Conservation (phyloP, 108 stramenopile species). For the Cyclotella cryptica region DNA sequence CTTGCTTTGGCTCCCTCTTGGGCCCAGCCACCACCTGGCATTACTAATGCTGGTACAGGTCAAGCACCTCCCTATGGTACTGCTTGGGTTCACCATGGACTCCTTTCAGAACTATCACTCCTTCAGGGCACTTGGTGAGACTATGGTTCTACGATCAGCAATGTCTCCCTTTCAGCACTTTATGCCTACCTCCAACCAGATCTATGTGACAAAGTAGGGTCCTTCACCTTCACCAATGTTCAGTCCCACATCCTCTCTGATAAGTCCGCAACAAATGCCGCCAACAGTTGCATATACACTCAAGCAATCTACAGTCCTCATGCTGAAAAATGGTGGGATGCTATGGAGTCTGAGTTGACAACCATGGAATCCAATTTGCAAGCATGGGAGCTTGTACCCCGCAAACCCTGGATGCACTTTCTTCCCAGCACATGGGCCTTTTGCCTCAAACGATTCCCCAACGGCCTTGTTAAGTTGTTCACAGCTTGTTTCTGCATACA, state of each 20-base stretch:
- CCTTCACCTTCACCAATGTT: neutral
- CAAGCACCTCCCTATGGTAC: neutral
- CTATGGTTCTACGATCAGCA: neutral
- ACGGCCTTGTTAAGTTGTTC: no score
- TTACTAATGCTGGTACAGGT: neutral
- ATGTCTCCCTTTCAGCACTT: neutral
- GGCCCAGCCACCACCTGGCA: neutral
- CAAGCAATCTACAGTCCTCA: no score
- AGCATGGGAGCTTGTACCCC: no score
- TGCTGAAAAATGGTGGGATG: no score
- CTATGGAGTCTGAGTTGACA: no score
- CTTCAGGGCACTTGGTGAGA: neutral
- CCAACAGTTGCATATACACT: neutral
- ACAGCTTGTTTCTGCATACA: no score
- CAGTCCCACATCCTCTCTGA: neutral
- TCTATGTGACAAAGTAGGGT: neutral
- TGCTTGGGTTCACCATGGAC: neutral
- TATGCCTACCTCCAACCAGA: slow-evolving; percentile 11
- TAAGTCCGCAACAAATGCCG: neutral
- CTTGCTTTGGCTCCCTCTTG: neutral
- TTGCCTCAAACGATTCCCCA: no score
- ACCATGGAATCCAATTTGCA: no score
- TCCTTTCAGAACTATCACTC: neutral
- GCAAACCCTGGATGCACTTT: no score
- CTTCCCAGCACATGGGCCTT: no score